Conservation (phyloP, 2,329 filamentous ascomycete species). For the Clonostachys rosea region DNA sequence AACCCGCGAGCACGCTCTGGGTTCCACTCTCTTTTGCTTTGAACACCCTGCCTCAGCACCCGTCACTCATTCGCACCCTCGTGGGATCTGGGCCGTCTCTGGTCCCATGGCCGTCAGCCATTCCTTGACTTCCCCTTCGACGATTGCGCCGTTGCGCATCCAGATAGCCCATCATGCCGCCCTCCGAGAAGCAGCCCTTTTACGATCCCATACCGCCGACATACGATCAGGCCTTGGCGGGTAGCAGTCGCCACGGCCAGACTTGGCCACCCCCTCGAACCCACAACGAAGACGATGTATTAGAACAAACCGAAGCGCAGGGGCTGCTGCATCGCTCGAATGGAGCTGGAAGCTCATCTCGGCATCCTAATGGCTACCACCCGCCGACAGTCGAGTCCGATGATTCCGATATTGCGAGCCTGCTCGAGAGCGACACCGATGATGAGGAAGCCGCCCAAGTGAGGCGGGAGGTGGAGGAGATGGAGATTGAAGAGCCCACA, state of each 20-base stretch:
- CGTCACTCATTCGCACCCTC: too few species aligned
- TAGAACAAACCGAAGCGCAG: slow-evolving; percentile 68
- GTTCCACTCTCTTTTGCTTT: background rate
- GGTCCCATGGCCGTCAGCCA: too few species aligned
- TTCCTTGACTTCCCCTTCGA: too few species aligned
- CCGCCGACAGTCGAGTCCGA: slow-evolving; percentile 78
- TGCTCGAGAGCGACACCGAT: slow-evolving; percentile 44
- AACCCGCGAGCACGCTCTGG: too few species aligned
- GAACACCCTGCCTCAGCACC: background rate
- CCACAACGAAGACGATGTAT: slow-evolving; percentile 22
- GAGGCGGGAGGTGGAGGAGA: slow-evolving; percentile 80
- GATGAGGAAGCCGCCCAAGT: slow-evolving; percentile 59
- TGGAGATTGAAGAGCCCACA: slow-evolving; percentile 70
- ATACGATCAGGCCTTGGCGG: slow-evolving; percentile 34
- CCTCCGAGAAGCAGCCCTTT: slow-evolving; percentile 32
- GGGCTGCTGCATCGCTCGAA: slow-evolving; percentile 61
- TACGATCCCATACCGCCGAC: slow-evolving; percentile 37
- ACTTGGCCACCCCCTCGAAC: slow-evolving; percentile 22
- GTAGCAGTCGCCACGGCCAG: slow-evolving; percentile 22
- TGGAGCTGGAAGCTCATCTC: slow-evolving; percentile 29
- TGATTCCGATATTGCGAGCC: slow-evolving; percentile 42
- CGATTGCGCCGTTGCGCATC: background rate
- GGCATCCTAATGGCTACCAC: slow-evolving; percentile 58
- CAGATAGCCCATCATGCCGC: slow-evolving; percentile 10
- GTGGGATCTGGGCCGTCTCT: too few species aligned